phyloP scores from a whole-genome alignment of 1,284 basidiomycete species.

The Moesziomyces aphidis region DNA sequence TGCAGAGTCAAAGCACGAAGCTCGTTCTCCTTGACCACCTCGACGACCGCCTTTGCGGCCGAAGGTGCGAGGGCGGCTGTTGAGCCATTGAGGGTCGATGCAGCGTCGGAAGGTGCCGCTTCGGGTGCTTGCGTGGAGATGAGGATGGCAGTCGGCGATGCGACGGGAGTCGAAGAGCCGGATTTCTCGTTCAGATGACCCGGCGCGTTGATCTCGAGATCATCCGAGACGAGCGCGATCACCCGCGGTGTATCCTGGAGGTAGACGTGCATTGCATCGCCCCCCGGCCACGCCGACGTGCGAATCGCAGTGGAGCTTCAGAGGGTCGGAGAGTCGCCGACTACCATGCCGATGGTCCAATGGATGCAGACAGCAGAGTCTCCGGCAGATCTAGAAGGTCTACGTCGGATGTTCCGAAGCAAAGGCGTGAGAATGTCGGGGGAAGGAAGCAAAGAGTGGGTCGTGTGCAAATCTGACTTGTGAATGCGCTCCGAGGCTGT shows the following conservation, averaged over 20 bases:
- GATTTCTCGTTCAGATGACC: slow-evolving; percentile 6
- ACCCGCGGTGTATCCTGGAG: slow-evolving; percentile 54
- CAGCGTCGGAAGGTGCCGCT: slow-evolving; percentile 13
- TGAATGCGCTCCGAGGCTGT: background rate
- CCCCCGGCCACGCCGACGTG: slow-evolving; percentile 1
- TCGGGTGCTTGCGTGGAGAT: slow-evolving; percentile 29
- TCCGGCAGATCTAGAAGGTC: background rate
- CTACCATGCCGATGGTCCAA: background rate
- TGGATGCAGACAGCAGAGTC: too few species aligned
- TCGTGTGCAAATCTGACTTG: background rate
- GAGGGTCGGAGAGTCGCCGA: background rate
- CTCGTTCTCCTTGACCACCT: slow-evolving; percentile 45
- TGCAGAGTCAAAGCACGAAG: slow-evolving; percentile 27
- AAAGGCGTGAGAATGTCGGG: background rate
- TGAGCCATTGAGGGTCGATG: slow-evolving; percentile 12
- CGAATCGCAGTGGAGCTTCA: too few species aligned
- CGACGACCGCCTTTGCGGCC: slow-evolving; percentile 43
- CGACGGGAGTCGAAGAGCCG: background rate
- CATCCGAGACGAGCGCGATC: slow-evolving; percentile 42
- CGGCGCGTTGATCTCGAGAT: slow-evolving; percentile 6
- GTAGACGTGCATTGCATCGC: slow-evolving; percentile 60
- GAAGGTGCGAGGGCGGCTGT: slow-evolving; percentile 19
- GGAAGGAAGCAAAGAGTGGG: background rate
- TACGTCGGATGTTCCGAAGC: background rate
- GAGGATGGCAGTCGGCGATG: slow-evolving; percentile 33